Base-by-base conservation (phyloP, 768 basidiomycete genomes). In the Rhizopogon vulgaris region DNA sequence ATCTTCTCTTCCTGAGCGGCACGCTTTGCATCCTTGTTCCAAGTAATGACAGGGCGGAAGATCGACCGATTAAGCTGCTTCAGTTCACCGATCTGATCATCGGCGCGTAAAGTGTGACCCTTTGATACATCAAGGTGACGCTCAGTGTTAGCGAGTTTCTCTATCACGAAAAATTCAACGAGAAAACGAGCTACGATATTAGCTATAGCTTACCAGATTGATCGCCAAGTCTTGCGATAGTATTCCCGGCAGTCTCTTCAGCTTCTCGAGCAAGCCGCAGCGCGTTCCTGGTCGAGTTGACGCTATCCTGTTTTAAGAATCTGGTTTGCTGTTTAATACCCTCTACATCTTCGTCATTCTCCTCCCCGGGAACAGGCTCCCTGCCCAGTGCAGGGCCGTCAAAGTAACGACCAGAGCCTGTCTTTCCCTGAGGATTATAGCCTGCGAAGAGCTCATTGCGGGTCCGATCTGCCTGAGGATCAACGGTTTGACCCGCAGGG, bases 1-100 rank as follows among this genome's bases (percentile, higher is more conserved):
- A 96, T 73, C 64, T 92, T 90, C 28, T 82, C 80, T 63, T 96
- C 93, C 60, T 92, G 84, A 12, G 88, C 90, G 4, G 82, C 80
- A 45, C 93, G 89, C 69, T 97, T 98, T 15, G 77, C 78, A 36
- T 92, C 86, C 69, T 96, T 99, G 75, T 97, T 95, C 69, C 88
- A 95, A 0, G 86, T 85, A 58, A 96, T 84, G 52, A 83, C 92
- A 8, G 91, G 94, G 45, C 85, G 82, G 76, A 99, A 97, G 66
- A 99, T 98, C 37, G 91, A 94, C 32, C 84, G 81, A 69, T 97
- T 97, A 51, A 99, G 82, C 65, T 94, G 79, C 70, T 93, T 94
- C 51, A 99, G 82, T 68, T 98, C 94, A 55, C 84, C 85, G 4
- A 94, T 92, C 67, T 83, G 90, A 72, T 99, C 95, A 52, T 86